Percentiles rank a stretch among this genome's conserved stretches.
Conservation (phyloP, 2,329 filamentous ascomycete genomes). For the Onygena corvina region DNA sequence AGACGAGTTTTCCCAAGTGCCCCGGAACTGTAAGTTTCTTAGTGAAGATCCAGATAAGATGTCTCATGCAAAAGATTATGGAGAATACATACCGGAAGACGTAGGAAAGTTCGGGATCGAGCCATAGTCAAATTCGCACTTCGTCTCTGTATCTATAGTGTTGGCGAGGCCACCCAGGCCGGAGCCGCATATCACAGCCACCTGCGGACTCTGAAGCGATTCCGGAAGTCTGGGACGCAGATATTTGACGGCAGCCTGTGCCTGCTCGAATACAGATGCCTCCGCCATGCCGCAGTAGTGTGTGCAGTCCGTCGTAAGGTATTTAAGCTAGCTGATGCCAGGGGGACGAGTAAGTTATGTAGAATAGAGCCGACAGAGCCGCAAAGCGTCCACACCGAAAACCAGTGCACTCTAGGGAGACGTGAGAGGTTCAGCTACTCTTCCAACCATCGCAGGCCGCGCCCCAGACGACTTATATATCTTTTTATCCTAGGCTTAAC, state of each 20-base stretch:
- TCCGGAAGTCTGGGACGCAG: constrained; percentile 41
- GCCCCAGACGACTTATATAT: background rate
- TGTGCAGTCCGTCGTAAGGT: background rate
- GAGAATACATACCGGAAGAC: constrained; percentile 43
- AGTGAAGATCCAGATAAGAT: background rate
- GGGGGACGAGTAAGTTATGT: too few species aligned
- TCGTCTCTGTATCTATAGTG: constrained; percentile 29
- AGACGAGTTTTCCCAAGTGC: constrained; percentile 54
- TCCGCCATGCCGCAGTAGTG: constrained; percentile 8
- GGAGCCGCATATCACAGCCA: constrained; percentile 55
- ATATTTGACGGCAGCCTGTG: constrained; percentile 40
- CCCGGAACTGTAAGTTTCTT: constrained; percentile 36
- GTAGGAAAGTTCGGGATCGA: constrained; percentile 51
- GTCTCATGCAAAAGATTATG: background rate
- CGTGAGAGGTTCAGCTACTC: too few species aligned
- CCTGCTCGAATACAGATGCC: constrained; percentile 16
- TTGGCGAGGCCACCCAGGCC: constrained; percentile 50
- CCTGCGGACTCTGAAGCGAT: constrained; percentile 40
- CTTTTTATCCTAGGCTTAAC: background rate
- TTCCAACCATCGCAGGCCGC: background rate
- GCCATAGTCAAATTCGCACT: constrained; percentile 43
- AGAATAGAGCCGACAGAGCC: too few species aligned
- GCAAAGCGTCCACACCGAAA: too few species aligned
- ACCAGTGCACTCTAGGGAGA: too few species aligned
- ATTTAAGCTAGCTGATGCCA: background rate